Evolutionary conservation across 805 yeast genomes (phyloP).

Genomic region (Aciculoconidium aculeatum): DNA sequence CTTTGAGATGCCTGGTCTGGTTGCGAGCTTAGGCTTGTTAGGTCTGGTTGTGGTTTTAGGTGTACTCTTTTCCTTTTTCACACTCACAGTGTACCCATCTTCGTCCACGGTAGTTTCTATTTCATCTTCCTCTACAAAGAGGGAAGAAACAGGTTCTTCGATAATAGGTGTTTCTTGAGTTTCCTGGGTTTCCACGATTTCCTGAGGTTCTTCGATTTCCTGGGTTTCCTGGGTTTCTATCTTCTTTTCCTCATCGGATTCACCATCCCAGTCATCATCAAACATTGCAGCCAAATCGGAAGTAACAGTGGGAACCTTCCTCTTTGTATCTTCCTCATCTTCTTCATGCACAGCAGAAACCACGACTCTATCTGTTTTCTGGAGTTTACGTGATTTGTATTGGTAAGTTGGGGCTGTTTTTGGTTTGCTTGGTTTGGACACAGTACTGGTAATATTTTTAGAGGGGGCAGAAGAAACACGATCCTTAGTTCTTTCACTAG

Average conservation of each 20-base stretch:
- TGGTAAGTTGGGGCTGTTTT: slow-evolving; percentile 8
- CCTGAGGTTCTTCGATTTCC: slow-evolving; percentile 2
- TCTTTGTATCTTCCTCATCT: slow-evolving; percentile 6
- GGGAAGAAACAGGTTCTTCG: slow-evolving; percentile 1
- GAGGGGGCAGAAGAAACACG: too few species aligned
- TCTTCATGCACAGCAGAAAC: slow-evolving; percentile 14
- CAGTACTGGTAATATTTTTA: background rate
- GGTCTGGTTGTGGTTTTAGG: slow-evolving; percentile 8
- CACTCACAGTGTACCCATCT: slow-evolving; percentile 46
- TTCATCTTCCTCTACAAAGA: slow-evolving; percentile 7
- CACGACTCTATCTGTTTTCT: slow-evolving; percentile 30
- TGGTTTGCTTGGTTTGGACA: slow-evolving; percentile 4
- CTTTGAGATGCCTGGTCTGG: slow-evolving; percentile 1
- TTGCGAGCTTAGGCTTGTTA: slow-evolving; percentile 15
- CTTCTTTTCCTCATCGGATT: background rate
- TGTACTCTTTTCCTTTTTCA: slow-evolving; percentile 18
- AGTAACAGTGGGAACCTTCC: slow-evolving; percentile 2
- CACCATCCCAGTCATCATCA: slow-evolving; percentile 9
- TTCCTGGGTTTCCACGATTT: slow-evolving; percentile 1
- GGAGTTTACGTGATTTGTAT: slow-evolving; percentile 34
- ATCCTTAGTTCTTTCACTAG: too few species aligned
- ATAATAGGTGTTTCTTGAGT: slow-evolving; percentile 3
- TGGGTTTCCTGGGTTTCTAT: slow-evolving; percentile 1
- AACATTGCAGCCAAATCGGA: slow-evolving; percentile 9
- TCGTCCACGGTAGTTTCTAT: slow-evolving; percentile 31